Evolutionary conservation across 352 stramenopile species (phyloP), one percentile per base, ranked within the genome.

Genomic region (Pythium dissotocum): DNA sequence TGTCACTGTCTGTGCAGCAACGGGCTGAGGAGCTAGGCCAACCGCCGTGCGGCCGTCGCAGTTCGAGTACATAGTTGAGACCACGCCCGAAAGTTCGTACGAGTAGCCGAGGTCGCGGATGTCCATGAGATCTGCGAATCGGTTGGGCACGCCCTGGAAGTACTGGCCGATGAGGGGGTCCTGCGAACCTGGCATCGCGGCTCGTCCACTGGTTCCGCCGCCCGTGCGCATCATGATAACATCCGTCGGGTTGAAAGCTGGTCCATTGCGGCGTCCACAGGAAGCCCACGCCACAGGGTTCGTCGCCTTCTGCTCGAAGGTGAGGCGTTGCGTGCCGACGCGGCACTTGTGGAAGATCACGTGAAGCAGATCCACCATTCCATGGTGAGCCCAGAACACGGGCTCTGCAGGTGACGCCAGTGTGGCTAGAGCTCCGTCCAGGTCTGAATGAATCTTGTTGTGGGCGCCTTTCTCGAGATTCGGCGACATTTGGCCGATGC

Each of bases 341-440:
- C 69, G 67, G 65, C 85, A 93, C 56, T 91, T 83, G 82, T 90
- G 77, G 66, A 88, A 91, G 36, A 91, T 82, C 12, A 75, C 77
- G 57, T 90, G 82, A 14, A 93, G 69, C 5, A 78, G 62, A 65
- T 93, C 83, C 24, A 91, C 65, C 72, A 85, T 88, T 0, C 77
- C 46, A 69, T 93, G 85, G 58, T 89, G 80, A 0, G 78, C 83
- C 75, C 75, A 93, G 69, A 93, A 93, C 28, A 91, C 63, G 4
- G 82, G 82, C 16, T 91, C 85, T 0, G 77, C 49, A 0, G 82
- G 77, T 30, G 82, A 79, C 5, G 77, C 71, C 36, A 90, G 77
- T 21, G 76, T 81, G 5, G 70, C 62, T 71, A 93, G 89, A 0
- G 73, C 71, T 6, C 82, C 76, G 2, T 30, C 74, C 5, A 91